Percentiles rank a stretch among this genome's conserved stretches.
These are phyloP conservation scores for Rhizophagus prolifer DNA, from an alignment of 192 early-diverging fungal species.

Conservation along the genomic window DNA sequence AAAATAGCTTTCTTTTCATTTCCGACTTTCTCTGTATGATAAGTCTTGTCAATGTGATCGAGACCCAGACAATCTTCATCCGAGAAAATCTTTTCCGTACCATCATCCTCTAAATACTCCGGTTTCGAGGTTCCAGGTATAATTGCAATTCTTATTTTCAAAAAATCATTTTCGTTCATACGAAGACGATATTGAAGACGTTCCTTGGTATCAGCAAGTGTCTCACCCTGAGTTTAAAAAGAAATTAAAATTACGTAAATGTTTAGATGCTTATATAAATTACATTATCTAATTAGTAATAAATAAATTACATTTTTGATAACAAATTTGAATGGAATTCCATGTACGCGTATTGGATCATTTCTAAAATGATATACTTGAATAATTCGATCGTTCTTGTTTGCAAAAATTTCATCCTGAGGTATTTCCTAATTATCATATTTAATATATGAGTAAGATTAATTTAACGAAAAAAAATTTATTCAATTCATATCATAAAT, in stretches of 20 bases:
- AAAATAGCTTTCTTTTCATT: constrained; percentile 43
- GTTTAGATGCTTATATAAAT: not conserved
- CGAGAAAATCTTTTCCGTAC: constrained; percentile 33
- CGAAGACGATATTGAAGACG: constrained; percentile 72
- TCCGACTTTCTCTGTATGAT: constrained; percentile 34
- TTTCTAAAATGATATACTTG: constrained; percentile 78
- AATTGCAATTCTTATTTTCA: constrained; percentile 61
- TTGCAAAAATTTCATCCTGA: constrained; percentile 43
- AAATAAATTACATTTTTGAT: constrained; percentile 44
- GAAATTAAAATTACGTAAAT: too few species aligned
- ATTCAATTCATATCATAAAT: too few species aligned
- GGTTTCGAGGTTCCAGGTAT: constrained; percentile 25
- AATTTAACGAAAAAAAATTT: too few species aligned
- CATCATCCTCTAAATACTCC: constrained; percentile 21
- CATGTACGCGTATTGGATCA: constrained; percentile 66
- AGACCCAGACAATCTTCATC: constrained; percentile 45
- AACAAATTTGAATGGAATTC: constrained; percentile 82
- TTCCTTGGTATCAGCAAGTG: constrained; percentile 68
- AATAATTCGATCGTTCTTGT: constrained; percentile 47
- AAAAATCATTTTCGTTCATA: constrained; percentile 83
- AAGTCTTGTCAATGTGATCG: constrained; percentile 52
- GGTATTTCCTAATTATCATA: constrained; percentile 38
- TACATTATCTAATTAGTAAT: not conserved
- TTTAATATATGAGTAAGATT: not conserved
- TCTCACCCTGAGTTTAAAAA: constrained; percentile 53